A percentile compares a stretch with the other conserved stretches of the same genome.
Conservation (phyloP, 441 rosid species). For the Capsella rubella region DNA sequence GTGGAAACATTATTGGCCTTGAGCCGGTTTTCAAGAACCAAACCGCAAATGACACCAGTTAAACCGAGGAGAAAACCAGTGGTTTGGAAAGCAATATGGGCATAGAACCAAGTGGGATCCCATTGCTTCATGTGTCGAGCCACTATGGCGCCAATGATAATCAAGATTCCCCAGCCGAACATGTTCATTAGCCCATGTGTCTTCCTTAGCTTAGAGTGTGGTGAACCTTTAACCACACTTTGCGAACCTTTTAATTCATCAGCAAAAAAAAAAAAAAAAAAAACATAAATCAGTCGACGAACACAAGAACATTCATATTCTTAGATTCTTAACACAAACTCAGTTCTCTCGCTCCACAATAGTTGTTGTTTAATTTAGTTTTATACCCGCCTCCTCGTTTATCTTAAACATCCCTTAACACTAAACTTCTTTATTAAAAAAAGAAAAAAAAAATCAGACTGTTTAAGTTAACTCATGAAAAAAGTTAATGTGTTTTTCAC, state of each 20-base stretch:
- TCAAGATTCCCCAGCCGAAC: constrained; percentile 75
- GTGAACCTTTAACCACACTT: constrained; percentile 42
- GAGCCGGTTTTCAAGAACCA: constrained; percentile 59
- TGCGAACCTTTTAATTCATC: constrained; percentile 37
- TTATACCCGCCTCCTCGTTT: background rate
- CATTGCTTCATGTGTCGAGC: constrained; percentile 62
- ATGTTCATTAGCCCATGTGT: constrained; percentile 81
- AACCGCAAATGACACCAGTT: constrained; percentile 61
- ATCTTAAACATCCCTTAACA: background rate
- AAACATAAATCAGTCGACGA: background rate
- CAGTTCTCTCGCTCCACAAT: background rate
- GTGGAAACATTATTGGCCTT: constrained; percentile 51
- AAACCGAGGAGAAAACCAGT: constrained; percentile 65
- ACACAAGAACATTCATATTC: background rate
- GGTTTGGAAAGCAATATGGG: constrained; percentile 60
- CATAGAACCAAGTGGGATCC: constrained; percentile 82
- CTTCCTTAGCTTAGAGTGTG: constrained; percentile 53
- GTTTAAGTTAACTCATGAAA: background rate
- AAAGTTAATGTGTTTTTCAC: background rate
- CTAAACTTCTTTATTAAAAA: background rate
- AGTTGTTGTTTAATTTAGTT: background rate
- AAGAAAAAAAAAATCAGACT: no score
- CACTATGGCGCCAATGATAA: constrained; percentile 67
- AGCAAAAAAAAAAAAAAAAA: background rate
- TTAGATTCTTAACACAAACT: background rate